These are phyloP conservation scores for Domatiomyces globalis DNA, from an alignment of 2,329 filamentous ascomycete genomes.

Conservation along the genomic window DNA sequence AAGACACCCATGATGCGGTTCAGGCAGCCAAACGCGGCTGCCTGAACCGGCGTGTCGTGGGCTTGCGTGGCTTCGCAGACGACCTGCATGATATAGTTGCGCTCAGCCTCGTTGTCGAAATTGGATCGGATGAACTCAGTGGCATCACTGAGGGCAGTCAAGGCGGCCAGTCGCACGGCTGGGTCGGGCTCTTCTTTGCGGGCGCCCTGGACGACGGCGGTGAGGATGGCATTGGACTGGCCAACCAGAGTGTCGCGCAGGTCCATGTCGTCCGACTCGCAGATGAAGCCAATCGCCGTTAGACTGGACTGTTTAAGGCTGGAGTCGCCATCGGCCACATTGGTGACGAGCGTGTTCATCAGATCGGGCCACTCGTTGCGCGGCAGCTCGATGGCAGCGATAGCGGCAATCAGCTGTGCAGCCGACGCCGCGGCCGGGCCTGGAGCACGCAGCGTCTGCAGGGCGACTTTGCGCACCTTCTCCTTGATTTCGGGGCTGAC, in stretches of 20 bases:
- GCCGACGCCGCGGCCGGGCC: slow-evolving; percentile 73
- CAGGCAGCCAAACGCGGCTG: slow-evolving; percentile 88
- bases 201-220: slow-evolving; percentile 91
- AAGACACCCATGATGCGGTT: slow-evolving; percentile 98
- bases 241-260: slow-evolving; percentile 64
- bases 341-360: slow-evolving; percentile 77
- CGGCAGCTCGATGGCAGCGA: slow-evolving; percentile 88
- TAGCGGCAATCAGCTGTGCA: slow-evolving; percentile 87
- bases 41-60: slow-evolving; percentile 77
- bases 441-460: slow-evolving; percentile 76
- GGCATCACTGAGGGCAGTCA: slow-evolving; percentile 86
- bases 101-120: slow-evolving; percentile 97
- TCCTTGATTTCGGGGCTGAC: slow-evolving; percentile 70
- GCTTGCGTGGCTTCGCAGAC: slow-evolving; percentile 98
- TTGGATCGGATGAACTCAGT: slow-evolving; percentile 96
- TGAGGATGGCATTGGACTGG: slow-evolving; percentile 95
- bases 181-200: slow-evolving; percentile 87
- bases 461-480: slow-evolving; percentile 76
- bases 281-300: slow-evolving; percentile 95
- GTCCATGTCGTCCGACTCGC: slow-evolving; percentile 83
- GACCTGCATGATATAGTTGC: slow-evolving; percentile 99
- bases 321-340: slow-evolving; percentile 64
- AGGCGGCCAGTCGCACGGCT: slow-evolving; percentile 84
- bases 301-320: slow-evolving; percentile 89
- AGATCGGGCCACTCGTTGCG: slow-evolving; percentile 86